phyloP scores from a whole-genome alignment of 1,284 basidiomycete genomes.

The Leccinum pachyderme region DNA sequence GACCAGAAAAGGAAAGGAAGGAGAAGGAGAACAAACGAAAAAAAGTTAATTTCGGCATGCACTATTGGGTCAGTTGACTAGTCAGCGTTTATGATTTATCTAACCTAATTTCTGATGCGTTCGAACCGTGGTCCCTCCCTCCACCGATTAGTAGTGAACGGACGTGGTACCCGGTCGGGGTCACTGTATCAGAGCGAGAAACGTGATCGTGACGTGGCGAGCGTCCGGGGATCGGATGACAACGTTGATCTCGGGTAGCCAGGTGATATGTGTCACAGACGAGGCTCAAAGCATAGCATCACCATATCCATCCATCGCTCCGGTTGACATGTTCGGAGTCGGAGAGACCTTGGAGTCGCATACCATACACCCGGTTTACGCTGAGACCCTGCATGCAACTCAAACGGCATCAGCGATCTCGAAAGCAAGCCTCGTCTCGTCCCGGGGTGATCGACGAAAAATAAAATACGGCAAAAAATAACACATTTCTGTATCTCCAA shows the following conservation, averaged over 20 bases:
- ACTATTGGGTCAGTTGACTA: not conserved
- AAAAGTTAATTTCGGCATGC: not conserved
- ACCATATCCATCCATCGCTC: not conserved
- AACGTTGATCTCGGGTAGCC: not conserved
- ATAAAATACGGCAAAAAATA: not conserved
- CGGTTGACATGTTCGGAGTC: not conserved
- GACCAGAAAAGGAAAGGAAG: not conserved
- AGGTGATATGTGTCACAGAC: not conserved
- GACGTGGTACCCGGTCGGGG: not conserved
- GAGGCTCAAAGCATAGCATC: not conserved
- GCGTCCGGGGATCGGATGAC: not conserved
- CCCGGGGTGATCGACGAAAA: not conserved
- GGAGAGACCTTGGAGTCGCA: not conserved
- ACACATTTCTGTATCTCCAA: not conserved
- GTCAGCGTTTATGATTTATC: not conserved
- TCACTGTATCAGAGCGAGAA: not conserved
- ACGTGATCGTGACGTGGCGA: not conserved
- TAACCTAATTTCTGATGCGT: not conserved
- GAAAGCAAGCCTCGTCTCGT: not conserved
- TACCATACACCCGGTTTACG: not conserved
- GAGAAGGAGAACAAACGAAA: not conserved
- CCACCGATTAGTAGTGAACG: not conserved
- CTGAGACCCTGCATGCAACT: not conserved
- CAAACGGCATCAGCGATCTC: not conserved
- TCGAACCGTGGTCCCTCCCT: not conserved